A percentile compares a stretch with the other conserved stretches of the same genome.
Evolutionary conservation across 2,329 filamentous ascomycete genomes (phyloP).

Genomic region (Colletotrichum orchidophilum): DNA sequence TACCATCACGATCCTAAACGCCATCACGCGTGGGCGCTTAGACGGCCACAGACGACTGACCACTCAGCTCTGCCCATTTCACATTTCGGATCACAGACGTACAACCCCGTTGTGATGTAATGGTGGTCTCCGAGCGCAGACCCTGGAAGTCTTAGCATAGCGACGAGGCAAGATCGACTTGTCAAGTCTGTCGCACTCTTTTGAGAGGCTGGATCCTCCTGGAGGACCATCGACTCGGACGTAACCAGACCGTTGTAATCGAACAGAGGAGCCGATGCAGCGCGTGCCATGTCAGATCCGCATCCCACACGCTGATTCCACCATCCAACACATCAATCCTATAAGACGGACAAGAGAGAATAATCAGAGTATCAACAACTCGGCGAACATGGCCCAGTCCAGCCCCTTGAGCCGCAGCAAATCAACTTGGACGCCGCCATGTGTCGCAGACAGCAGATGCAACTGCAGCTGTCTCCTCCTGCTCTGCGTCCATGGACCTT

Average conservation of each 20-base stretch:
- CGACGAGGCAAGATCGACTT: not conserved
- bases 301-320: not conserved
- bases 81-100: not conserved
- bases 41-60: conserved; percentile 6
- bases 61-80: conserved; percentile 5
- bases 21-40: conserved; percentile 25
- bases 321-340: not conserved
- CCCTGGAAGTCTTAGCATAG: not conserved
- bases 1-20: conserved; percentile 8
- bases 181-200: not conserved
- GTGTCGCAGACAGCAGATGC: not conserved
- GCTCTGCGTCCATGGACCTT: not conserved
- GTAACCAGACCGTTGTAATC: not conserved
- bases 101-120: not conserved
- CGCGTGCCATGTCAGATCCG: not conserved
- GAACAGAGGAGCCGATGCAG: not conserved
- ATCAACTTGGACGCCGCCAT: not conserved
- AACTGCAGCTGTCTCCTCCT: not conserved
- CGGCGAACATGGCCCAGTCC: not conserved
- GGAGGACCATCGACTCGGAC: not conserved
- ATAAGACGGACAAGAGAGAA: not conserved
- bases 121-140: not conserved
- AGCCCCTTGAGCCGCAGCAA: not conserved
- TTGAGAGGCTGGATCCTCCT: not conserved
- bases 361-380: not conserved